Conservation (phyloP, 371 early-diverging fungal genomes). For the Nematocida sp. region DNA sequence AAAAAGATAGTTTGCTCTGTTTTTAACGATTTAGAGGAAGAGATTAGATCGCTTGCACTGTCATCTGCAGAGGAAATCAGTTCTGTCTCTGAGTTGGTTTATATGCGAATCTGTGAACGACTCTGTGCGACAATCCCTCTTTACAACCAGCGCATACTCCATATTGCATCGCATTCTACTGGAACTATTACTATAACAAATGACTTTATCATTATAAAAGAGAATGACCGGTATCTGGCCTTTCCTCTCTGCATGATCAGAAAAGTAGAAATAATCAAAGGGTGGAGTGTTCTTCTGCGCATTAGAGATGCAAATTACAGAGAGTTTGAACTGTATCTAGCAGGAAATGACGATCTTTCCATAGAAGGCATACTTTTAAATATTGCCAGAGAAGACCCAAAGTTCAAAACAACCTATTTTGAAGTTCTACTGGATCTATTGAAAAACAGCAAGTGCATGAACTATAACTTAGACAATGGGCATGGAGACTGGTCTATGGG, state of each 20-base stretch:
- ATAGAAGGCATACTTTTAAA: background rate
- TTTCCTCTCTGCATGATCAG: conserved; percentile 48
- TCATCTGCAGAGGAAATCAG: conserved; percentile 1
- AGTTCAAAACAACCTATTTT: conserved; percentile 47
- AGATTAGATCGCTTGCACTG: conserved; percentile 19
- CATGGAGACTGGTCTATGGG: conserved; percentile 17
- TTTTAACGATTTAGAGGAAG: conserved; percentile 13
- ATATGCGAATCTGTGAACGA: conserved; percentile 30
- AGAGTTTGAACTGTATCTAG: conserved; percentile 30
- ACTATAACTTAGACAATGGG: background rate
- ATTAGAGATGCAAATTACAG: conserved; percentile 39
- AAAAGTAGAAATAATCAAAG: conserved; percentile 31
- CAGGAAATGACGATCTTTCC: background rate
- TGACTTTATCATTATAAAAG: conserved; percentile 40
- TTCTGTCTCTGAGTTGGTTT: background rate
- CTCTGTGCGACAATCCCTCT: conserved; percentile 30
- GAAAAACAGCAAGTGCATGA: background rate
- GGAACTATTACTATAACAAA: conserved; percentile 27
- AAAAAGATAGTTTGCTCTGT: background rate
- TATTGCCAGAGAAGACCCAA: background rate
- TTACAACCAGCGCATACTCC: conserved; percentile 45
- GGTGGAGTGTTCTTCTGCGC: background rate
- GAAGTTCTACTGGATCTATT: conserved; percentile 41
- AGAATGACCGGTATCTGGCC: conserved; percentile 1
- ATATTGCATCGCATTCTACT: background rate